A percentile compares a stretch with the other conserved stretches of the same genome.
Evolutionary conservation across 306 rosid genomes (phyloP).

Genomic region (Casuarina glauca): DNA sequence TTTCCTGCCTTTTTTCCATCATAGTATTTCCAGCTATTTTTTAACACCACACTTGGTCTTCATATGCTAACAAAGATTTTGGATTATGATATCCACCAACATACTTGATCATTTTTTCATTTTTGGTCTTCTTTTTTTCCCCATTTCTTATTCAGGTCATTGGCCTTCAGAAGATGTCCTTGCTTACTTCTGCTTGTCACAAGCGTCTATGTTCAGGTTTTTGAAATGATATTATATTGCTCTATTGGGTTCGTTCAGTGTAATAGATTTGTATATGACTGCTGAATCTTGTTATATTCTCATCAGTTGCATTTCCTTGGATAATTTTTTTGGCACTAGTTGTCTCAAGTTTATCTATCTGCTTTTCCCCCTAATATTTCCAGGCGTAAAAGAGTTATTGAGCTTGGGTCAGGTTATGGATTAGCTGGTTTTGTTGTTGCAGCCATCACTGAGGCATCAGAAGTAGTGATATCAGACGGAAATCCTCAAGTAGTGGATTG

Average conservation of each 20-base stretch:
- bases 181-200: slow-evolving; percentile 74
- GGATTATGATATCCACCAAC: background rate
- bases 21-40: background rate
- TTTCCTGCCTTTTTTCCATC: background rate
- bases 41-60: background rate
- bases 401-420: slow-evolving; percentile 96
- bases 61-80: background rate
- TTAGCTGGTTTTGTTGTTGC: slow-evolving; percentile 89
- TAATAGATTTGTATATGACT: background rate
- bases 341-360: slow-evolving; percentile 19
- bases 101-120: background rate
- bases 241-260: too few relatives aligned
- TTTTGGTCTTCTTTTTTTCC: slow-evolving; percentile 9
- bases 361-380: slow-evolving; percentile 13
- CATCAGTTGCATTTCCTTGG: slow-evolving; percentile 19
- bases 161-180: slow-evolving; percentile 99
- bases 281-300: background rate
- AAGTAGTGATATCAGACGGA: slow-evolving; percentile 90
- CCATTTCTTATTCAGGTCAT: slow-evolving; percentile 60
- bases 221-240: background rate
- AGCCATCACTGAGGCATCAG: slow-evolving; percentile 71
- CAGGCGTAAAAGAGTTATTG: slow-evolving; percentile 86
- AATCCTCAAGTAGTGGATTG: slow-evolving; percentile 93
- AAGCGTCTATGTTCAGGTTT: slow-evolving; percentile 70
- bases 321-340: slow-evolving; percentile 22